phyloP scores from a whole-genome alignment of 306 rosid species.

The Argentina anserina region DNA sequence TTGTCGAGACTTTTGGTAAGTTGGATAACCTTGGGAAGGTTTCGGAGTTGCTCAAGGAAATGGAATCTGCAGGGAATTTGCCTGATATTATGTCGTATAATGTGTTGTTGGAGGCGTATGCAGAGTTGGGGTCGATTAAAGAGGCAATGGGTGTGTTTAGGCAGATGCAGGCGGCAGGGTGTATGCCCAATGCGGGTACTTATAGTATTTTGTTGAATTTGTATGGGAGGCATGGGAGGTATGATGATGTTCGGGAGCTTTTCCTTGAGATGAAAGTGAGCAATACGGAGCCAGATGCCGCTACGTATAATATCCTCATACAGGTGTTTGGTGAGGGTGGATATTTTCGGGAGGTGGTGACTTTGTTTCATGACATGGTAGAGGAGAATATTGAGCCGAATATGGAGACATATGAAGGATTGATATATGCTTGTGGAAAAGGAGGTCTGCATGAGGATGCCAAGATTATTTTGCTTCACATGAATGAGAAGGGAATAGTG shows the following conservation, averaged over 20 bases:
- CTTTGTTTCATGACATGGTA: conserved; percentile 93
- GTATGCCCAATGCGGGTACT: conserved; percentile 68
- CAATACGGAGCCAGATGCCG: conserved; percentile 77
- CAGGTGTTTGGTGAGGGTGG: conserved; percentile 98
- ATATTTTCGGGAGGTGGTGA: conserved; percentile 89
- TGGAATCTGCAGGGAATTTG: conserved; percentile 83
- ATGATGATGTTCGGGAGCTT: conserved; percentile 88
- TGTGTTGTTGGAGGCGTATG: conserved; percentile 76
- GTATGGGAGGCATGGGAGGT: conserved; percentile 78
- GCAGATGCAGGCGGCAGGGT: conserved; percentile 96
- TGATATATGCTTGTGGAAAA: conserved; percentile 90
- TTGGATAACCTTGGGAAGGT: conserved; percentile 69
- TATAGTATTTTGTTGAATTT: conserved; percentile 76
- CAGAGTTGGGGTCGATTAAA: conserved; percentile 55
- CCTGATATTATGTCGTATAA: conserved; percentile 86
- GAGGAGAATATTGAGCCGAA: conserved; percentile 90
- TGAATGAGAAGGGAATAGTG: conserved; percentile 67
- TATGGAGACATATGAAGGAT: conserved; percentile 88
- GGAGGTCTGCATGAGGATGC: conserved; percentile 90
- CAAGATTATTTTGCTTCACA: conserved; percentile 65
- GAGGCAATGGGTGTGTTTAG: conserved; percentile 79
- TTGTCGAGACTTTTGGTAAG: conserved; percentile 81
- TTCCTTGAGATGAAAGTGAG: conserved; percentile 96
- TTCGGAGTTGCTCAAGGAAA: conserved; percentile 74
- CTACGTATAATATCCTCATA: conserved; percentile 85